Evolutionary conservation across 192 early-diverging fungal species (phyloP).

Genomic region (Piromyces finnis): DNA sequence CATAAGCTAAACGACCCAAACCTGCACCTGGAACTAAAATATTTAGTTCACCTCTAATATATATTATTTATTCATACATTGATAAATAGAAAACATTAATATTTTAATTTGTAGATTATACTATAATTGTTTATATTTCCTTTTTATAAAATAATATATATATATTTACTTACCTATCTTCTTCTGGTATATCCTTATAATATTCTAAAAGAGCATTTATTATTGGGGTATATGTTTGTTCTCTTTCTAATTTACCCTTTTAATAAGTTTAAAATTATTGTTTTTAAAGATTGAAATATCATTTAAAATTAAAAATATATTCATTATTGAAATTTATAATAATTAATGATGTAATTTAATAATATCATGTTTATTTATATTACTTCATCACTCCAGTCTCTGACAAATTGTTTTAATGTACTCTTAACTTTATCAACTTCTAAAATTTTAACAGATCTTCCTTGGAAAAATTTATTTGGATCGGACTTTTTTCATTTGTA

Average conservation of each 20-base stretch:
- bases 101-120: background rate
- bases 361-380: too few species aligned
- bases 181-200: conserved; percentile 23
- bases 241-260: conserved; percentile 57
- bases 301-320: too few species aligned
- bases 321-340: too few species aligned
- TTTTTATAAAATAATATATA: too few species aligned
- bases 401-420: conserved; percentile 82
- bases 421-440: conserved; percentile 64
- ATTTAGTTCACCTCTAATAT: conserved; percentile 29
- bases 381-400: conserved; percentile 83
- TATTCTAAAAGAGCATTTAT: conserved; percentile 43
- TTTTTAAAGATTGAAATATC: too few species aligned
- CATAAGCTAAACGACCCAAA: conserved; percentile 79
- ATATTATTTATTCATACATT: too few species aligned
- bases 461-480: background rate
- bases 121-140: too few species aligned
- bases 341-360: too few species aligned
- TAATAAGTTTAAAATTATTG: too few species aligned
- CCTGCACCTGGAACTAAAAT: conserved; percentile 93
- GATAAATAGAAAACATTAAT: too few species aligned
- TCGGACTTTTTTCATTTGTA: background rate
- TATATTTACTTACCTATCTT: conserved; percentile 24
- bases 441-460: conserved; percentile 25
- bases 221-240: conserved; percentile 65